Conservation (phyloP, 1,284 basidiomycete genomes). For the Irpex sp. region DNA sequence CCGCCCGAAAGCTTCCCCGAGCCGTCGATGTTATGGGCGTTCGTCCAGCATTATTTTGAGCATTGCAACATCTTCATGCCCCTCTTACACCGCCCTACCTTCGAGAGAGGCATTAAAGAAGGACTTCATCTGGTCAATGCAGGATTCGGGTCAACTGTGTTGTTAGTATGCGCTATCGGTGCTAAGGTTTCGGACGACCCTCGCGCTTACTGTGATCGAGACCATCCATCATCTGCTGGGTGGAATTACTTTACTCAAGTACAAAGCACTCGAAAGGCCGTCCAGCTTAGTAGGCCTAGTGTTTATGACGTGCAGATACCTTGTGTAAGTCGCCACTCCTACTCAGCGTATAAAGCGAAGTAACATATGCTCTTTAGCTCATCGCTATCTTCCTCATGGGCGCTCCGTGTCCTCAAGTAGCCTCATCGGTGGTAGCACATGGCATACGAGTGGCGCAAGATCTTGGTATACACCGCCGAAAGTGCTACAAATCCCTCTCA, state of each 20-base stretch:
- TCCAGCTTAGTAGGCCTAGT: neutral
- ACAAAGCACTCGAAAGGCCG: constrained; percentile 21
- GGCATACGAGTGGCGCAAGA: constrained; percentile 51
- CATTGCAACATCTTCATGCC: constrained; percentile 61
- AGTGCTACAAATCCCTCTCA: constrained; percentile 26
- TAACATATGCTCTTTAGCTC: neutral
- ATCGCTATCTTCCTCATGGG: neutral
- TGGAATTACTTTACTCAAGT: constrained; percentile 75
- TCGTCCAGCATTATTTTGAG: constrained; percentile 71
- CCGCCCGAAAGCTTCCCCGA: constrained; percentile 54
- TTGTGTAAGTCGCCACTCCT: neutral
- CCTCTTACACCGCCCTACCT: constrained; percentile 73
- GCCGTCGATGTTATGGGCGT: constrained; percentile 17
- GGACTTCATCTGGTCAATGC: constrained; percentile 55
- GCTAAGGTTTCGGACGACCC: constrained; percentile 67
- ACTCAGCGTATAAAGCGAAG: neutral
- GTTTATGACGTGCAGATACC: neutral
- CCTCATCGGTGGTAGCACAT: constrained; percentile 31
- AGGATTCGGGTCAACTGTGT: constrained; percentile 64
- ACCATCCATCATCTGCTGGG: constrained; percentile 49
- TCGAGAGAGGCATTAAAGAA: constrained; percentile 53
- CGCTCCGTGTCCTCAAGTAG: neutral
- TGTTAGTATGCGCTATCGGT: constrained; percentile 76
- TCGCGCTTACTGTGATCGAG: constrained; percentile 51
- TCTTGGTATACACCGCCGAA: constrained; percentile 38